Evolutionary conservation across 495 filamentous ascomycete genomes (phyloP), one percentile per base, ranked within the genome.

Genomic region (Pseudoneurospora amorphoporcata): DNA sequence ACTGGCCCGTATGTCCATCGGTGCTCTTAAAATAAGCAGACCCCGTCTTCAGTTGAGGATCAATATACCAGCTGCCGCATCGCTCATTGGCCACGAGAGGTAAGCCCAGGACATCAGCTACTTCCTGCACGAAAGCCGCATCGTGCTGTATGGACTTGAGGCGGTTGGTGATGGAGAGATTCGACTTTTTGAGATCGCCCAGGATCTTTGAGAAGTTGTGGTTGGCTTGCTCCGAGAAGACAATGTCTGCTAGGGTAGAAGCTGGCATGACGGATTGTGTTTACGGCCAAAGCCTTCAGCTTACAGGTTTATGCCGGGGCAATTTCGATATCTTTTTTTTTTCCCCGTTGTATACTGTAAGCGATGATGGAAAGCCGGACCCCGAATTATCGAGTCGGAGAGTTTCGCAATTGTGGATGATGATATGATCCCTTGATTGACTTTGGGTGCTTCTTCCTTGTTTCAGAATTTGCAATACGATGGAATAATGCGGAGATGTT

Each of bases 11-110:
- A 83, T 99, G 95, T 3, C 95, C 95, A 82, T 99, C 95, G 38
- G 95, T 99, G 82, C 93, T 96, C 85, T 99, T 99, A 82, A 98
- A 99, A 82, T 98, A 98, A 8, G 88, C 92, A 69, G 91, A 92
- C 17, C 87, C 92, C 53, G 29, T 37, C 78, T 94, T 94, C 12
- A 72, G 75, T 23, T 80, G 79, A 0, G 92, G 91, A 39, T 88
- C 83, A 43, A 98, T 92, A 80, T 99, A 99, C 95, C 95, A 99
- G 78, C 93, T 94, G 1, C 95, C 95, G 77, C 94, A 97, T 69
- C 95, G 86, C 79, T 97, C 93, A 76, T 99, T 99, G 32, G 94
- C 92, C 32, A 99, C 84, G n/a, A 98, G 82, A 0, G 95, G 94
- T n/a, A 95, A 84, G 29, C 77, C 76, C 69, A 88, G 84, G 14